Evolutionary conservation across 768 basidiomycete genomes (phyloP), one percentile per base, ranked within the genome.

Genomic region (Cystofilobasidium capitatum): DNA sequence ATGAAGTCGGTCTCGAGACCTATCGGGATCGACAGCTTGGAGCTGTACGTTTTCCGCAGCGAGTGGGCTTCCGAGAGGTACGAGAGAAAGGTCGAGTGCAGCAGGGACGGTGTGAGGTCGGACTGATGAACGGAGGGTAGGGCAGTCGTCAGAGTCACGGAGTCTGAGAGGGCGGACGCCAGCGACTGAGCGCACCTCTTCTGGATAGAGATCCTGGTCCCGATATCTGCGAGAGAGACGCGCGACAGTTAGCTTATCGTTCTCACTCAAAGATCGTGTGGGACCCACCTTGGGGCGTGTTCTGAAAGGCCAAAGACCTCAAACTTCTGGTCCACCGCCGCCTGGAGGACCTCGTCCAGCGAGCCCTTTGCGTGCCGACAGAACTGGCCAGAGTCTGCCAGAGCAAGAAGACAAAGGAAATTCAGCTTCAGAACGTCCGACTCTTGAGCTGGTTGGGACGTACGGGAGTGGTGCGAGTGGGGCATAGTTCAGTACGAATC

Each of bases 1-100:
- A 97, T 91, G 76, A 82, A 85, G 73, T 98, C 96, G 9, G 93
- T 96, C 77, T 99, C 94, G 45, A 94, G 80, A 13, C 96, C 94
- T 68, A 96, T 85, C 58, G 96, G 80, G 42, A 99, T 81, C 20
- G 80, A 79, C 73, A 97, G 90, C 62, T 81, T 76, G n/a, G 79
- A 73, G 4, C 83, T 80, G 73, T 93, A 89, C 3, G 75, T 68
- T 7, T 69, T 65, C 72, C 88, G 88, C 45, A 96, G 82, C 9
- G 86, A 84, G 72, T 87, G 84, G 1, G 93, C 93, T 78, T 91
- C 88, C 24, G 76, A 75, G 22, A 97, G 76, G 77, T 91, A 98
- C 17, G 76, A 78, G 39, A 82, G 79, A 76, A 93, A 99, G 71
- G 88, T 88, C 0, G 76, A 72, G 17, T 75, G 74, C 35, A 98